Base-by-base conservation (phyloP, 2,329 filamentous ascomycete genomes). In the Sarocladiaceae sp. region DNA sequence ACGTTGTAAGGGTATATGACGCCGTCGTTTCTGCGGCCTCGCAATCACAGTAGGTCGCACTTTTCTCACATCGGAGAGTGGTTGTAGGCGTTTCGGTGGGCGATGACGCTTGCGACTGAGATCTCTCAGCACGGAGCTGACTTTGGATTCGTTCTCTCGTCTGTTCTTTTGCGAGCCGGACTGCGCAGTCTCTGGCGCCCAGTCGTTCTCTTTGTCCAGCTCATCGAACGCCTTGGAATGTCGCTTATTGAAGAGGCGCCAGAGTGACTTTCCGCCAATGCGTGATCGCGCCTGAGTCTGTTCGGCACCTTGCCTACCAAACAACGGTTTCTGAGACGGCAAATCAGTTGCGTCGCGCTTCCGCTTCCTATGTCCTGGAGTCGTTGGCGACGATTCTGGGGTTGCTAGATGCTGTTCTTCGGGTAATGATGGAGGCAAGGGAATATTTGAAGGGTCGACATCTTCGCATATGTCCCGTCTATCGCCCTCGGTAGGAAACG, bases 141-240 rank as follows among this genome's bases (percentile, higher is more conserved):
- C 37, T 29, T 29, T 41, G 4, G 23, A 29, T 15, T 41, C 37
- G 18, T 6, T 12, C 13, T 41, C 23, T n/a, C n/a, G n/a, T n/a
- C n/a, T n/a, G n/a, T n/a, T n/a, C n/a, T n/a, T n/a, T n/a, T n/a
- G n/a, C n/a, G n/a, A n/a, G n/a, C n/a, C n/a, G n/a, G n/a, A n/a
- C n/a, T n/a, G n/a, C n/a, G n/a, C n/a, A n/a, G n/a, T n/a, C n/a
- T n/a, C n/a, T n/a, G n/a, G n/a, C 11, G 23, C 4, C 15, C 37
- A 15, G 3, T 41, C 24, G 15, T 41, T 41, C 37, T 41, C 37
- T 13, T 41, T 41, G 24, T 41, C 37, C 6, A 24, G 29, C 16
- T 41, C 37, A 41, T 41, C 37, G 6, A 27, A 24, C 37, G 23
- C 19, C n/a, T 41, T 41, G 15, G 18, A 24, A 3, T 27, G 24